Evolutionary conservation across 257 asterid species (phyloP), one percentile per base, ranked within the genome.

Genomic region (Scutellaria baicalensis): DNA sequence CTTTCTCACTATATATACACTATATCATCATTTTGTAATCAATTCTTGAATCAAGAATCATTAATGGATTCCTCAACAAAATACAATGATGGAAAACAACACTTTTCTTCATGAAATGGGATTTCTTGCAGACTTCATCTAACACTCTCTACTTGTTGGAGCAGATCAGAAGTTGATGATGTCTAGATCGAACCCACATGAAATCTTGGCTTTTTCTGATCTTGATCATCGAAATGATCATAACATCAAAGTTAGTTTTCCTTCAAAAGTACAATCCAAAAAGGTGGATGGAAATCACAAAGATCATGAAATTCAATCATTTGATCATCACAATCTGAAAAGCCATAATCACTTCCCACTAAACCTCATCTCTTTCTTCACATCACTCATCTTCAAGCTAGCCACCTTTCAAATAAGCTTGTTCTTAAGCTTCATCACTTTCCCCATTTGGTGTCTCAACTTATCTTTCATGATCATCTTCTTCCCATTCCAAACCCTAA

Each of bases 81-180:
- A 20, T 65, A 36, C 62, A 66, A 44, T 70, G 81, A 60, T 47
- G 59, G 59, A 56, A 12, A 61, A 58, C 73, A 57, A 6, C 14
- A 67, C 68, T 45, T 76, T 78, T 62, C 51, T 52, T 40, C 13
- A 68, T 42, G 27, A 49, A 20, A 14, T 57, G 36, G 27, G 40
- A 9, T 62, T 57, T 52, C 70, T 70, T 16, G 40, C 70, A 49
- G 72, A 77, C 71, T 58, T 72, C 12, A 35, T 79, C 56, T 75
- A 75, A 40, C 57, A 56, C 16, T 75, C 73, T 2, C 42, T 79
- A 50, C 83, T 84, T 47, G 43, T 73, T 42, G 90, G 82, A 80
- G 84, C 90, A 45, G 90, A n/a, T n/a, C n/a, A 85, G n/a, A 80
- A 80, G 67, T 10, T 77, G 38, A 59, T 88, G 52, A 57, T 88